Conservation (phyloP, 176 grass and related monocot species). For the Triticum urartu region DNA sequence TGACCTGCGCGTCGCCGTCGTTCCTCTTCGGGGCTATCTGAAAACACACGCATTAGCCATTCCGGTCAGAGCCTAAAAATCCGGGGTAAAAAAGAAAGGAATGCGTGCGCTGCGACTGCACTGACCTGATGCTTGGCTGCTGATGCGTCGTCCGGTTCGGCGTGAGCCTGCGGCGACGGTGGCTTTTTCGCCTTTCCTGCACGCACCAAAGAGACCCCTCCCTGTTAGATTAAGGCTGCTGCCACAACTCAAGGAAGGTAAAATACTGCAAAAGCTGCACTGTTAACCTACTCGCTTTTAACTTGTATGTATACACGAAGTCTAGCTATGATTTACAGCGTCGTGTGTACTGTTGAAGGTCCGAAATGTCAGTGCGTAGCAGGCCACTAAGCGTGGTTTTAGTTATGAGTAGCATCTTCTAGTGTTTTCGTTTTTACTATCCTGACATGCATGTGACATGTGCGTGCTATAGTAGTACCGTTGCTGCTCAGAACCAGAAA, state of each 20-base stretch:
- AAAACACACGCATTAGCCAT: not conserved
- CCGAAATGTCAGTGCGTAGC: no score
- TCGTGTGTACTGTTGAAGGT: no score
- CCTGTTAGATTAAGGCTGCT: constrained; percentile 23
- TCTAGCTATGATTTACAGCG: no score
- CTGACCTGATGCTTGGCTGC: constrained; percentile 34
- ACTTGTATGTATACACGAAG: no score
- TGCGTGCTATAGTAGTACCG: not conserved
- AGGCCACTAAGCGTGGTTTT: no score
- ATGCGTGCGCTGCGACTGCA: not conserved
- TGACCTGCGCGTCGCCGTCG: not conserved
- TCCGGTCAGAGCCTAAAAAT: not conserved
- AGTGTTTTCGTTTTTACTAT: not conserved
- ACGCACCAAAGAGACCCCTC: constrained; percentile 32
- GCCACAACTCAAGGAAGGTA: constrained; percentile 1
- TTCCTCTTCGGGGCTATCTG: constrained; percentile 15
- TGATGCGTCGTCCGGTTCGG: not conserved
- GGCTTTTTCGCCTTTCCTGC: constrained; percentile 36
- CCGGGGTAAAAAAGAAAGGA: not conserved
- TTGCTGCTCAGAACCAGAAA: constrained; percentile 1
- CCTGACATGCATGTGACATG: constrained; percentile 8
- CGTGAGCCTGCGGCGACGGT: constrained; percentile 6
- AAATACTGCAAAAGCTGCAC: constrained; percentile 11
- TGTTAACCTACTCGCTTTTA: no score
- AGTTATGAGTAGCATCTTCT: no score